Percentiles rank a stretch among this genome's conserved stretches.
phyloP scores from a whole-genome alignment of 1,139 yeast genomes.

The Hemisphaericaspora xylofermentans region DNA sequence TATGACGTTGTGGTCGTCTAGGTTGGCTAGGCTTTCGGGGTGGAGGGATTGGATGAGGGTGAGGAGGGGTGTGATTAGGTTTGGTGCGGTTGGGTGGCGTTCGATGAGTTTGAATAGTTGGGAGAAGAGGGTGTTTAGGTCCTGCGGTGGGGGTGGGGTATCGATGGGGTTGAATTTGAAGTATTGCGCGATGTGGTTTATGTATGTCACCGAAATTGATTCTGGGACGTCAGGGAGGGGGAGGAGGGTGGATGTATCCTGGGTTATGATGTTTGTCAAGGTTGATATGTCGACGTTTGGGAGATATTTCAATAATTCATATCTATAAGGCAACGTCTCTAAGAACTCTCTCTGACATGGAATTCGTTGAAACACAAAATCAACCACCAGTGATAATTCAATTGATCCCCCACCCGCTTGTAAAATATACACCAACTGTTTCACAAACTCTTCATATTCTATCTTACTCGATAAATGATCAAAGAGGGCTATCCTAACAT shows the following conservation, averaged over 20 bases:
- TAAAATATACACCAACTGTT: conserved; percentile 5
- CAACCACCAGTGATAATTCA: conserved; percentile 8
- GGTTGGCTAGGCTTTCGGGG: not conserved
- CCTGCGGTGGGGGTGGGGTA: too few relatives aligned
- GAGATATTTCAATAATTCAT: conserved; percentile 4
- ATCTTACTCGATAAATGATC: conserved; percentile 1
- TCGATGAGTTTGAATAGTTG: too few relatives aligned
- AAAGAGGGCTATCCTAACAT: conserved; percentile 5
- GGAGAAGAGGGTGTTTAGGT: too few relatives aligned
- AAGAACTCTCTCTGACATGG: not conserved
- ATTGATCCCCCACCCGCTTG: conserved; percentile 11
- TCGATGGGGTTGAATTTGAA: too few relatives aligned
- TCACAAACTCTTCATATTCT: conserved; percentile 5
- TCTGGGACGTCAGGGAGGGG: too few relatives aligned
- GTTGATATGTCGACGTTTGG: not conserved
- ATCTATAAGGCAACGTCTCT: conserved; percentile 3
- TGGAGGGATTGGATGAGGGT: conserved; percentile 6
- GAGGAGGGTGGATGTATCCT: conserved; percentile 1
- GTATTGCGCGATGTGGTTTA: too few relatives aligned
- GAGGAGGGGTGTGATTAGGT: not conserved
- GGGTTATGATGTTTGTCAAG: conserved; percentile 4
- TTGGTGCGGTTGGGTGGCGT: too few relatives aligned
- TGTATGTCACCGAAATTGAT: too few relatives aligned
- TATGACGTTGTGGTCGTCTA: conserved; percentile 5
- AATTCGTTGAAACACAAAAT: conserved; percentile 2